Evolutionary conservation across 176 grass and related monocot genomes (phyloP), one percentile per base, ranked within the genome.

Genomic region (Lolium perenne): DNA sequence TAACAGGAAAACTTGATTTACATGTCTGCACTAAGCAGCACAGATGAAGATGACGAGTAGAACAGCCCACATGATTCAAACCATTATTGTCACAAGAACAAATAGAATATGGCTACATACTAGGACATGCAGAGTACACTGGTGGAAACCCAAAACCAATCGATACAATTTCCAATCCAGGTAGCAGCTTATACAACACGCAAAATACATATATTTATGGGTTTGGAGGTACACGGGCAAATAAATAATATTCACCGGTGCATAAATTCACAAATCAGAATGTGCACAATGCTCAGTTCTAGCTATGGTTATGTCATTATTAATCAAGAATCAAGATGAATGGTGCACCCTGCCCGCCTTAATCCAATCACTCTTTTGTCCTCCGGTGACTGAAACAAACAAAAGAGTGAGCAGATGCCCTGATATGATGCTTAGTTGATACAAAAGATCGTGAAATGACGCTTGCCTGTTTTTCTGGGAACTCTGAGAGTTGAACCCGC

Each of bases 401-500:
- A 50, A 4, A 32, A 6, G 40, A 48, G 40, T 77, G 38, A 74
- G 14, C 16, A 6, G 68, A 86, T 59, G 5, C 16, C 26, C 25
- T 45, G 38, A 14, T n/a, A 74, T 26, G 50, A 71, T 25, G 53
- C 45, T 47, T 59, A n/a, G 6, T 26, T 10, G 11, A 26, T 22
- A 20, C 14, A 20, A 3, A 16, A 40, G 4, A 20, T 20, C 2
- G 0, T 22, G 23, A 25, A 63, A 85, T 76, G 9, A 48, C 2
- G 32, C 32, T 82, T 80, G 83, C 84, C 83, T 90, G 76, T 43
- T 88, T 76, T 50, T 73, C 20, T 81, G 21, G 41, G 40, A 91
- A 94, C 40, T 89, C 76, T 1, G 93, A 88, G 26, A 95, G 88
- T 29, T 87, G 90, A 85, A 95, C 96, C 62, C 93, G 90, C 84